Evolutionary conservation across 331 rosid species (phyloP), one percentile per base, ranked within the genome.

Genomic region (Quercus phellos): DNA sequence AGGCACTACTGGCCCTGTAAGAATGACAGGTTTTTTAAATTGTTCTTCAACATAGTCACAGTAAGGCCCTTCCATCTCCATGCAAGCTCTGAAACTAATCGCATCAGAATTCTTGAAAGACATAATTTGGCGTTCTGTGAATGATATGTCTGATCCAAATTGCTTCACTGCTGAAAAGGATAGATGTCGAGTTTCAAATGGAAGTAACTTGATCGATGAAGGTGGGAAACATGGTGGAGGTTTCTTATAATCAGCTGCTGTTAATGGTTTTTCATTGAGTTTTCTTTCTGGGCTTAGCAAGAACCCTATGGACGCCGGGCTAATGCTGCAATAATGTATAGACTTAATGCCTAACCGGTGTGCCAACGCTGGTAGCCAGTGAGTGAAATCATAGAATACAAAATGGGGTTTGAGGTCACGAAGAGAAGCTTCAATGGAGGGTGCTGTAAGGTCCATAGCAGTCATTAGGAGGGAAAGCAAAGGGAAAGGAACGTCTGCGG

Each of bases 371-470:
- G 84, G 84, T 22, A 74, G 7, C 84, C 84, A 80, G 55, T 22
- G 64, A 6, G 66, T 51, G 56, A 74, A 74, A 26, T 80, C 84
- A 34, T 29, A 74, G 55, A 74, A 80, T 18, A 80, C 64, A 16
- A 80, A 27, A 46, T 80, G 1, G 10, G 84, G 84, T 18, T 59
- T 80, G 71, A 80, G 75, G 8, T 58, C 3, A 3, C 0, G 0
- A 18, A 80, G 79, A 10, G 71, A 11, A 11, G 24, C 12, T 5
- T 67, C 66, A 24, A 80, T 43, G 18, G 29, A 17, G 6, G 75
- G 79, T 11, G n/a, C 38, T 12, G 79, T 74, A 30, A 55, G 75
- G 79, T 80, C 84, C 76, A 80, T 68, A 42, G 76, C 76, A 7
- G 76, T 29, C 46, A 32, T 0, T 34, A 74, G 29, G 53, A 27